Evolutionary conservation across 371 early-diverging fungal genomes (phyloP).

Genomic region (Mortierella sp.): DNA sequence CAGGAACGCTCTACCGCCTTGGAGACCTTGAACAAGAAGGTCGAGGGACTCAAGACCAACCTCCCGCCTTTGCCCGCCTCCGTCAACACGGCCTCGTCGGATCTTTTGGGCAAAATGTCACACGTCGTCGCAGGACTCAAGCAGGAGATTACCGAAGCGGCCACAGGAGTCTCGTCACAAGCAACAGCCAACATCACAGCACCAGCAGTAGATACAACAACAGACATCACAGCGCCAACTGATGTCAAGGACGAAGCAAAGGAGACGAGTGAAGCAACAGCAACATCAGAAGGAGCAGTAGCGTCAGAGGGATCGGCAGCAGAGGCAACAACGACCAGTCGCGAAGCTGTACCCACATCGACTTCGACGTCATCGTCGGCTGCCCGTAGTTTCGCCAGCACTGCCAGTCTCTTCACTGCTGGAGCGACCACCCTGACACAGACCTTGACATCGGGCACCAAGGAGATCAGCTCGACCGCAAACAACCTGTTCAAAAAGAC

Average conservation of each 20-base stretch:
- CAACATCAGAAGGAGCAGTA: neutral
- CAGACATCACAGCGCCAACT: neutral
- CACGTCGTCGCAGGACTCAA: slow-evolving; percentile 43
- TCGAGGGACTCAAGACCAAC: slow-evolving; percentile 46
- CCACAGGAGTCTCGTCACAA: slow-evolving; percentile 24
- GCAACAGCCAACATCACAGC: neutral
- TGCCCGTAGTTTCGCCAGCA: slow-evolving; percentile 39
- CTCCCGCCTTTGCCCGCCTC: slow-evolving; percentile 41
- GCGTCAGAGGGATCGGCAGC: neutral
- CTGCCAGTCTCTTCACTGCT: slow-evolving; percentile 44
- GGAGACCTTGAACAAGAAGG: slow-evolving; percentile 36
- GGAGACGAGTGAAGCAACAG: neutral
- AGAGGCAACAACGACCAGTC: slow-evolving; percentile 12
- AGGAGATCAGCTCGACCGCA: slow-evolving; percentile 40
- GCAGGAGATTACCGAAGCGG: slow-evolving; percentile 51
- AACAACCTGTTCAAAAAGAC: slow-evolving; percentile 54
- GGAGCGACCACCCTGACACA: slow-evolving; percentile 41
- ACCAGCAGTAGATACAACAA: neutral
- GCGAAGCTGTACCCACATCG: neutral
- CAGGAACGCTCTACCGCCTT: slow-evolving; percentile 45
- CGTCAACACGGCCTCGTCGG: slow-evolving; percentile 38
- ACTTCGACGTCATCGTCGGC: neutral
- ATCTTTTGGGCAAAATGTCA: slow-evolving; percentile 34
- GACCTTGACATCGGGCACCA: slow-evolving; percentile 41
- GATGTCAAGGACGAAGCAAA: slow-evolving; percentile 1